Conservation (phyloP, 2,329 filamentous ascomycete species). For the Cytospora piceicola region DNA sequence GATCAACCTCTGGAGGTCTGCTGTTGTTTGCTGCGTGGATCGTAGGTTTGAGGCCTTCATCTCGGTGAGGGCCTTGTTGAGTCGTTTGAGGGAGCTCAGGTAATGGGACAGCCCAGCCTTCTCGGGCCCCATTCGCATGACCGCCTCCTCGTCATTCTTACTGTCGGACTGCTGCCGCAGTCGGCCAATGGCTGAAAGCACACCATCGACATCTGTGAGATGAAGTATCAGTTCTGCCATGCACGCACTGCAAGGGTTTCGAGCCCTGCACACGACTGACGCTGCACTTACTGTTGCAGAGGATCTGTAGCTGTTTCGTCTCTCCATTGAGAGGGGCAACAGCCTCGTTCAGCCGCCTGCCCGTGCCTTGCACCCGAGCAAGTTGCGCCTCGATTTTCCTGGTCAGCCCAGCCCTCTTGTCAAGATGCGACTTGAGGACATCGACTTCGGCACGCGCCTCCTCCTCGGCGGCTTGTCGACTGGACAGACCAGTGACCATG, state of each 20-base stretch:
- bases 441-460: conserved; percentile 72
- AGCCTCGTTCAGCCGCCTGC: conserved; percentile 88
- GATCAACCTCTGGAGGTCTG: conserved; percentile 77
- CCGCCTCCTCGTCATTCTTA: conserved; percentile 87
- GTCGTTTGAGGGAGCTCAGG: conserved; percentile 84
- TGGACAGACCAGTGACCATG: conserved; percentile 30
- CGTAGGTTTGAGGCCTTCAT: conserved; percentile 89
- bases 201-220: conserved; percentile 74
- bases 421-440: conserved; percentile 73
- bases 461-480: conserved; percentile 62
- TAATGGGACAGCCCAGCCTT: conserved; percentile 83
- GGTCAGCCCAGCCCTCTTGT: conserved; percentile 90
- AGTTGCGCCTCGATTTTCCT: conserved; percentile 95
- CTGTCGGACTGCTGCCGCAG: conserved; percentile 90
- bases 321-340: conserved; percentile 92
- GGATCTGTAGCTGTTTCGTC: conserved; percentile 84
- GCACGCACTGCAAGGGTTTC: conserved; percentile 1
- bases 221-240: conserved; percentile 13
- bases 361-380: conserved; percentile 80
- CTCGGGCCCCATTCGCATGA: conserved; percentile 86
- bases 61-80: conserved; percentile 81
- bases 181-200: conserved; percentile 84
- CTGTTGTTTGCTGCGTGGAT: conserved; percentile 86
- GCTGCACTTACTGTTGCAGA: conserved; percentile 70
- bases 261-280: conserved; percentile 1